phyloP scores from a whole-genome alignment of 78 protist genomes.

The Dictyostelium citrinum region DNA sequence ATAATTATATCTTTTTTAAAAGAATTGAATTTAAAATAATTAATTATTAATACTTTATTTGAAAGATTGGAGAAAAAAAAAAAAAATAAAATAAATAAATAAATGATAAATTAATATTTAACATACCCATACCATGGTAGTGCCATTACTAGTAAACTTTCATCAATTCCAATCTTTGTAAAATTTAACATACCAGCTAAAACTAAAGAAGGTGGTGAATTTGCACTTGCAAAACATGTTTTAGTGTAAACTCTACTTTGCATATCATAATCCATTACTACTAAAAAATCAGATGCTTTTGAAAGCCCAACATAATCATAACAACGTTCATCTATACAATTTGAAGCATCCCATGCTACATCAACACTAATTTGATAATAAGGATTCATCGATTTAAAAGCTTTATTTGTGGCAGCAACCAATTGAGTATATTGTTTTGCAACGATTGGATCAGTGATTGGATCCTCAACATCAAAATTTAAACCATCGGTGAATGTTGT shows the following conservation, averaged over 20 bases:
- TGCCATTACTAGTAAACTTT: slow-evolving; percentile 62
- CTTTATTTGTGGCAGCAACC: slow-evolving; percentile 19
- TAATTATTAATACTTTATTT: no score
- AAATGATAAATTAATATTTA: background rate
- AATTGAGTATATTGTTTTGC: slow-evolving; percentile 21
- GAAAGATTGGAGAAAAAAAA: no score
- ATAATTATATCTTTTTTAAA: background rate
- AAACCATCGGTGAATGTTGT: slow-evolving; percentile 37
- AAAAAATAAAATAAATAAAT: no score
- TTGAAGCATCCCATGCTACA: slow-evolving; percentile 83
- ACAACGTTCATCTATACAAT: slow-evolving; percentile 71
- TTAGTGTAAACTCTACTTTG: slow-evolving; percentile 23
- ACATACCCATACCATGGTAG: slow-evolving; percentile 84
- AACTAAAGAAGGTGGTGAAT: slow-evolving; percentile 56
- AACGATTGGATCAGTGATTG: background rate
- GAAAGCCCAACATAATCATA: slow-evolving; percentile 74
- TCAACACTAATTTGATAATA: slow-evolving; percentile 66
- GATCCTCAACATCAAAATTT: slow-evolving; percentile 74
- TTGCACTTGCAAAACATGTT: slow-evolving; percentile 77
- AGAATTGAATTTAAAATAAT: no score
- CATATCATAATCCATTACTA: slow-evolving; percentile 85
- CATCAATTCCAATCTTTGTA: slow-evolving; percentile 52
- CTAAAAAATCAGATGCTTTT: slow-evolving; percentile 57
- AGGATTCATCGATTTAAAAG: slow-evolving; percentile 22
- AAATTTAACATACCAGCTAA: slow-evolving; percentile 48